Evolutionary conservation across 139 green algal species (phyloP).

Genomic region (Pycnococcus provasolii): DNA sequence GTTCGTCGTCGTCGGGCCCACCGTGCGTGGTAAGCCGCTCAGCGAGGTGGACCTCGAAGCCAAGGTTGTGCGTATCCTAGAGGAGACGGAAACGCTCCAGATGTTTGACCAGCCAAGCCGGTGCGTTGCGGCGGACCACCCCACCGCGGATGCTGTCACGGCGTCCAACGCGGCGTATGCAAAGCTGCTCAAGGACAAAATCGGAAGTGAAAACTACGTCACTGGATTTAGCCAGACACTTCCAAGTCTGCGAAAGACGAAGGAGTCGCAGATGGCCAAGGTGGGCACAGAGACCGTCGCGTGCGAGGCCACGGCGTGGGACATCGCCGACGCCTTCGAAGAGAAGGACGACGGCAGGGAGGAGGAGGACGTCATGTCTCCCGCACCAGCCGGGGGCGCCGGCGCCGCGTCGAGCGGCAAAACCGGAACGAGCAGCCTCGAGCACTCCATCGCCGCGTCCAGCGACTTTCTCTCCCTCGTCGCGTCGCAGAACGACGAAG

Average conservation of each 20-base stretch:
- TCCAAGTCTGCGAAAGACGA: constrained; percentile 7
- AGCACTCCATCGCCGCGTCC: neutral
- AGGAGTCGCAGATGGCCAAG: constrained; percentile 26
- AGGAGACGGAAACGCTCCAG: constrained; percentile 24
- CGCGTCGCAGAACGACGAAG: neutral
- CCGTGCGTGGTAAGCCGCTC: neutral
- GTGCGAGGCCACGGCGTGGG: constrained; percentile 10
- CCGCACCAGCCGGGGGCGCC: too few relatives aligned
- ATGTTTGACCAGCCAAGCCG: constrained; percentile 10
- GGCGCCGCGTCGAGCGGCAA: neutral
- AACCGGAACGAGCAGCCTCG: neutral
- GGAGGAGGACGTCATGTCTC: neutral
- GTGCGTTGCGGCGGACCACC: constrained; percentile 7
- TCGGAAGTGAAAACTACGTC: constrained; percentile 16
- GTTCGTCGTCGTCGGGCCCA: neutral
- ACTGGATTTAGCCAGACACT: constrained; percentile 16
- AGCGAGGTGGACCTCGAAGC: constrained; percentile 13
- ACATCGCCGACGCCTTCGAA: neutral
- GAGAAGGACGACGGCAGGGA: neutral
- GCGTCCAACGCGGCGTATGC: constrained; percentile 16
- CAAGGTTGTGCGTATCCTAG: constrained; percentile 1
- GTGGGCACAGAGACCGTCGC: neutral
- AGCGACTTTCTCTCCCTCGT: neutral
- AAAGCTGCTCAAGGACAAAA: neutral
- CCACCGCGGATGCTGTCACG: constrained; percentile 13